A percentile compares a stretch with the other conserved stretches of the same genome.
phyloP scores from a whole-genome alignment of 176 grass and related monocot species.

The Hordeum marinum region DNA sequence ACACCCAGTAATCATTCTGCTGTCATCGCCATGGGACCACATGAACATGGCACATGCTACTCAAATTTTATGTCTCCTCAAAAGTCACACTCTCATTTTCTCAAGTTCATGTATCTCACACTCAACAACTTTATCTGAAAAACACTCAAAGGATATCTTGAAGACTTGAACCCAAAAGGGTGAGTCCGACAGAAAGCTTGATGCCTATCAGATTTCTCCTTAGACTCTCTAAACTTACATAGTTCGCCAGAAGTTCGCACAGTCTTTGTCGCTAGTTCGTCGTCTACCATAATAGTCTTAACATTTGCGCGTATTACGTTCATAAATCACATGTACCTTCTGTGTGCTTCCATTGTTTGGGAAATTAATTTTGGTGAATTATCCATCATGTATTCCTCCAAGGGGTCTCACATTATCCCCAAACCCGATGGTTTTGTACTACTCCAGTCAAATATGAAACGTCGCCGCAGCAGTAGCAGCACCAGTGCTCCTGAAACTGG shows the following conservation, averaged over 20 bases:
- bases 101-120: background rate
- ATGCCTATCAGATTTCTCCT: background rate
- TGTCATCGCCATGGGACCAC: background rate
- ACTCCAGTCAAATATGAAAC: no score
- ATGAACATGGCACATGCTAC: constrained; percentile 14
- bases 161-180: background rate
- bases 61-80: constrained; percentile 17
- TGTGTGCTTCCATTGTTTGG: background rate
- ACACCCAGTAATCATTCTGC: constrained; percentile 14
- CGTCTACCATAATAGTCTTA: background rate
- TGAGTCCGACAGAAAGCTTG: background rate
- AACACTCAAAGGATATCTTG: background rate
- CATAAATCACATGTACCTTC: background rate
- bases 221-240: background rate
- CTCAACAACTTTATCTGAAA: no score
- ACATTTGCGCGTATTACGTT: background rate
- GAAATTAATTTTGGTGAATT: background rate
- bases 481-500: no score
- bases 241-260: no score
- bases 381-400: background rate
- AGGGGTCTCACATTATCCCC: background rate
- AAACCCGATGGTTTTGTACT: no score
- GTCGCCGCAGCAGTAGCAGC: no score
- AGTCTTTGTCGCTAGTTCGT: background rate
- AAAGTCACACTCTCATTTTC: background rate